Percentiles rank a stretch among this genome's conserved stretches.
Evolutionary conservation across 2,329 filamentous ascomycete species (phyloP).

Genomic region (Colletotrichum echinochloae): DNA sequence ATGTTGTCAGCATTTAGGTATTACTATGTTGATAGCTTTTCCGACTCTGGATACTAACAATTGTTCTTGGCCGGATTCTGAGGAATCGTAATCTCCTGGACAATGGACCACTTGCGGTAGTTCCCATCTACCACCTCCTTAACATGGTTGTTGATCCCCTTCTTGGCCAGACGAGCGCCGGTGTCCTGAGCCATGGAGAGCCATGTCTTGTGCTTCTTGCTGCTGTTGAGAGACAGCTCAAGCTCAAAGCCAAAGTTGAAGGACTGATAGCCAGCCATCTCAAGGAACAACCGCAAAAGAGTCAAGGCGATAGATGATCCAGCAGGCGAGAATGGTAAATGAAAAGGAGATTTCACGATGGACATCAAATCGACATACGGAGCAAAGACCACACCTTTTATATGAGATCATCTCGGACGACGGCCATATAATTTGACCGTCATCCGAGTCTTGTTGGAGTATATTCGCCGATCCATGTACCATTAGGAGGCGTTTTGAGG

Average conservation of each 20-base stretch:
- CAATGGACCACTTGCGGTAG: constrained; percentile 54
- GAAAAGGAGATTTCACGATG: background rate
- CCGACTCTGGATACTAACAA: constrained; percentile 43
- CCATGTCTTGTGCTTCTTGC: constrained; percentile 51
- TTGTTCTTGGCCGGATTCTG: constrained; percentile 48
- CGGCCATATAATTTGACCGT: background rate
- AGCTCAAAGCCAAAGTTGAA: constrained; percentile 53
- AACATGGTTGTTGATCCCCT: constrained; percentile 51
- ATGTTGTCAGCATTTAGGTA: background rate
- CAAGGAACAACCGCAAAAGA: no score
- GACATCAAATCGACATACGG: background rate
- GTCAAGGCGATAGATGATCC: background rate
- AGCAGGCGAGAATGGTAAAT: background rate
- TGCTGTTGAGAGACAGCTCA: constrained; percentile 51
- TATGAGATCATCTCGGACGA: background rate
- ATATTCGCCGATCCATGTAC: background rate
- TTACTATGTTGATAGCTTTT: background rate
- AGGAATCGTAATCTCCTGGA: constrained; percentile 53
- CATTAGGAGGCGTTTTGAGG: background rate
- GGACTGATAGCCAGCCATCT: constrained; percentile 24
- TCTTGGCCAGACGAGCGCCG: constrained; percentile 47
- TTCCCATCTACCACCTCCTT: constrained; percentile 48
- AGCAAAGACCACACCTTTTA: background rate
- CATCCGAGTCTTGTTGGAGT: background rate
- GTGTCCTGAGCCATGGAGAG: constrained; percentile 51